A percentile compares a stretch with the other conserved stretches of the same genome.
These are phyloP conservation scores for Ogataea pini DNA, from an alignment of 805 yeast species.

Conservation along the genomic window DNA sequence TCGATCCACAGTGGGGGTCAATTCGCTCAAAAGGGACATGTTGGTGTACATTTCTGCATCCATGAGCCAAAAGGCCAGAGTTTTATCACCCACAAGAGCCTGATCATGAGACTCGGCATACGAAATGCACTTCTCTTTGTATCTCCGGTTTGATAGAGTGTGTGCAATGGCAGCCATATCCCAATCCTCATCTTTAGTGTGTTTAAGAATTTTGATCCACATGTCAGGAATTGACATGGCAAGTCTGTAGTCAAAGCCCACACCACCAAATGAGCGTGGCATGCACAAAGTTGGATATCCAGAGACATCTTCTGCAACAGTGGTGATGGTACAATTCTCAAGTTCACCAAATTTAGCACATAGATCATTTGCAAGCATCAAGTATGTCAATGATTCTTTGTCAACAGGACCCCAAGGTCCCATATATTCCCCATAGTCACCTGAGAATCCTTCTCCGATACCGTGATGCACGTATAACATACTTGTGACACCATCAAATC, in stretches of 20 bases:
- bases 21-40: constrained; percentile 76
- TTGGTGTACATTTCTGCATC: constrained; percentile 97
- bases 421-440: constrained; percentile 89
- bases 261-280: constrained; percentile 75
- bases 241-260: constrained; percentile 89
- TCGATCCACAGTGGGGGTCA: constrained; percentile 79
- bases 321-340: constrained; percentile 42
- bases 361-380: constrained; percentile 88
- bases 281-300: constrained; percentile 96
- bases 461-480: constrained; percentile 95
- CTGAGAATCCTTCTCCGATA: constrained; percentile 82
- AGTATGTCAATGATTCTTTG: constrained; percentile 79
- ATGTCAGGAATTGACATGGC: constrained; percentile 98
- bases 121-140: constrained; percentile 84
- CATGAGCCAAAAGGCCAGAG: constrained; percentile 97
- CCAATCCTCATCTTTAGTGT: constrained; percentile 86
- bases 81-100: constrained; percentile 96
- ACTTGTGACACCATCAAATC: constrained; percentile 95
- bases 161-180: constrained; percentile 76
- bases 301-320: constrained; percentile 95
- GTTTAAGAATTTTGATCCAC: constrained; percentile 96
- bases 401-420: constrained; percentile 76
- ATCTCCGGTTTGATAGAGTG: constrained; percentile 84
- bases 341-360: constrained; percentile 51
- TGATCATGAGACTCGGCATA: constrained; percentile 97